Evolutionary conservation across 1,284 basidiomycete species (phyloP).

Genomic region (Rhodotorula sp.): DNA sequence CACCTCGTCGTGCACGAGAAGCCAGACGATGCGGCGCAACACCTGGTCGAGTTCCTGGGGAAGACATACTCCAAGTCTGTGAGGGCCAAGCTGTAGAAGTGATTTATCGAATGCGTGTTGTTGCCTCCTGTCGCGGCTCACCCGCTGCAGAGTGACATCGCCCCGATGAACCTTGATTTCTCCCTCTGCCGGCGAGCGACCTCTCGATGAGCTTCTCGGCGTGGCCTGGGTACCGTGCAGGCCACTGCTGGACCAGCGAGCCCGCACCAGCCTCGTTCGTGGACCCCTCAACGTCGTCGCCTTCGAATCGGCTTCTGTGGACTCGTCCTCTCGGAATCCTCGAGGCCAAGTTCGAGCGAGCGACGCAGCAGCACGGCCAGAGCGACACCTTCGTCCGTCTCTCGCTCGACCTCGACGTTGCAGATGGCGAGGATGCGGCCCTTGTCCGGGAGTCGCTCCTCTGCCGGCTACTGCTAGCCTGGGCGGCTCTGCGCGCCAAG

Average conservation of each 20-base stretch:
- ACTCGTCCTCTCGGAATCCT: constrained; percentile 23
- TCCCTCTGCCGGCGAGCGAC: not conserved
- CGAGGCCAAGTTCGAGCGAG: constrained; percentile 33
- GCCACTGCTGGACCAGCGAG: constrained; percentile 9
- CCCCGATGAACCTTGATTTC: not conserved
- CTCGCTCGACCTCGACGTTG: not conserved
- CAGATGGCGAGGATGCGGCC: not conserved
- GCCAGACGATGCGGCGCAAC: constrained; percentile 50
- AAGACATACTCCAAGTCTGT: constrained; percentile 41
- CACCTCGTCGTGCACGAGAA: constrained; percentile 55
- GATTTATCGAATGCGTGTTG: not conserved
- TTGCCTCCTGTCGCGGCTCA: not conserved
- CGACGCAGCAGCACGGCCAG: constrained; percentile 5
- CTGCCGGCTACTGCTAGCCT: constrained; percentile 14
- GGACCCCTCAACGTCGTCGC: no score
- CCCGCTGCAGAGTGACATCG: no score
- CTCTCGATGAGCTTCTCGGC: constrained; percentile 11
- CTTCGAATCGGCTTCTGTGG: not conserved
- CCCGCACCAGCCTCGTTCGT: no score
- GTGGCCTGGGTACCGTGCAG: constrained; percentile 23
- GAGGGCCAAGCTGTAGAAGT: constrained; percentile 33
- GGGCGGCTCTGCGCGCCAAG: constrained; percentile 15
- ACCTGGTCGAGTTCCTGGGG: constrained; percentile 49
- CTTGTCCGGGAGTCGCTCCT: not conserved
- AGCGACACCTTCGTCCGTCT: constrained; percentile 28